Conservation (phyloP, 2,329 filamentous ascomycete species). For the Cladosporium oxysporum region DNA sequence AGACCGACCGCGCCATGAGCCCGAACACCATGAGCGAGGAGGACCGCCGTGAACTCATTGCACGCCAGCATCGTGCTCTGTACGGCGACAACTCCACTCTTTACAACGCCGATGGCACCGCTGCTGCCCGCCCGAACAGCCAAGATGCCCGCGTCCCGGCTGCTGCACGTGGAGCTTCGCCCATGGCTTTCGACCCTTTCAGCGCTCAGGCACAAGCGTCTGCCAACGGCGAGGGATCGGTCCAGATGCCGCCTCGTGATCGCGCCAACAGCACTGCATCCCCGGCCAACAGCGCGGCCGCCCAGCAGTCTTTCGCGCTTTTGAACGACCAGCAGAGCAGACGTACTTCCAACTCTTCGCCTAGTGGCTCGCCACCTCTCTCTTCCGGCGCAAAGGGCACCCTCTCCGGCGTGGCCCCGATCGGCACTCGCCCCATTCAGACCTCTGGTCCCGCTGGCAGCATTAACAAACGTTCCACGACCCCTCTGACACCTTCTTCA, state of each 20-base stretch:
- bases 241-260: slow-evolving; percentile 54
- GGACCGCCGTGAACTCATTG: slow-evolving; percentile 91
- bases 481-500: slow-evolving; percentile 81
- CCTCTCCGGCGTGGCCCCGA: slow-evolving; percentile 76
- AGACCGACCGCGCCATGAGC: slow-evolving; percentile 84
- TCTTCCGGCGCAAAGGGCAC: slow-evolving; percentile 60
- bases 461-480: slow-evolving; percentile 80
- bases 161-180: slow-evolving; percentile 74
- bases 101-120: slow-evolving; percentile 70
- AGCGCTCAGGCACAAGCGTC: slow-evolving; percentile 54
- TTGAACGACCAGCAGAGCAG: slow-evolving; percentile 64
- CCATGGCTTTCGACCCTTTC: slow-evolving; percentile 75
- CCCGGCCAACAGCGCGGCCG: slow-evolving; percentile 66
- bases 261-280: slow-evolving; percentile 73
- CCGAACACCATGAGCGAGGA: slow-evolving; percentile 89
- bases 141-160: slow-evolving; percentile 60
- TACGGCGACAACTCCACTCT: slow-evolving; percentile 76
- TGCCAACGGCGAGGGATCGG: slow-evolving; percentile 53
- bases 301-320: slow-evolving; percentile 43
- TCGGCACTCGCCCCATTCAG: slow-evolving; percentile 80
- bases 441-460: slow-evolving; percentile 59
- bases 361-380: slow-evolving; percentile 74
- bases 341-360: slow-evolving; percentile 84
- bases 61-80: slow-evolving; percentile 89
- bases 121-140: slow-evolving; percentile 62